Conservation (phyloP, 257 asterid species). For the Nicotiana knightiana region DNA sequence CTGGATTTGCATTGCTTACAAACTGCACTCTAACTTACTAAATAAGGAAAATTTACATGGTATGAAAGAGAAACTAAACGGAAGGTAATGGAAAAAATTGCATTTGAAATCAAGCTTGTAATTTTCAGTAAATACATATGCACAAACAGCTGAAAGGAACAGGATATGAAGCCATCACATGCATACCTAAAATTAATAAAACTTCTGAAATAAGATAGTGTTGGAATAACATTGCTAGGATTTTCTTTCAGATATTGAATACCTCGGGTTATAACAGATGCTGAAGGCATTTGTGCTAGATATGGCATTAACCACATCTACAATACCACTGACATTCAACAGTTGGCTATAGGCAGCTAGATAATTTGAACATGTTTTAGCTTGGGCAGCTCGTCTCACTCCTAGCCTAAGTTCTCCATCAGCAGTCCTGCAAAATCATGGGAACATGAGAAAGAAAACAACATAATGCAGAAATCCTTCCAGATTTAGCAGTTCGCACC, state of each 20-base stretch:
- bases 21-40: not conserved
- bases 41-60: not conserved
- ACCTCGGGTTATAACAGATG: slow-evolving; percentile 93
- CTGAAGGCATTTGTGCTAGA: slow-evolving; percentile 45
- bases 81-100: not conserved
- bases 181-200: not conserved
- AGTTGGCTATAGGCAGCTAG: slow-evolving; percentile 41
- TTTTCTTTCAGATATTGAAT: slow-evolving; percentile 1
- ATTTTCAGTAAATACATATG: not conserved
- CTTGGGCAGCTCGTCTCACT: slow-evolving; percentile 85
- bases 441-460: not conserved
- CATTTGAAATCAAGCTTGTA: not conserved
- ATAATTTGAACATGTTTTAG: slow-evolving; percentile 41
- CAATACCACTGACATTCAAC: slow-evolving; percentile 50
- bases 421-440: slow-evolving; percentile 56
- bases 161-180: not conserved
- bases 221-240: not conserved
- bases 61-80: not conserved
- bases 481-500: slow-evolving; percentile 33
- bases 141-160: not conserved
- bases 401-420: slow-evolving; percentile 98
- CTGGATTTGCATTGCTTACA: not conserved
- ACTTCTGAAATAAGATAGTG: not conserved
- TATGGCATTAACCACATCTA: slow-evolving; percentile 57
- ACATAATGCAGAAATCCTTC: not conserved